Evolutionary conservation across 2,329 filamentous ascomycete genomes (phyloP), one percentile per base, ranked within the genome.

Genomic region (Sclerotinia spermophila): DNA sequence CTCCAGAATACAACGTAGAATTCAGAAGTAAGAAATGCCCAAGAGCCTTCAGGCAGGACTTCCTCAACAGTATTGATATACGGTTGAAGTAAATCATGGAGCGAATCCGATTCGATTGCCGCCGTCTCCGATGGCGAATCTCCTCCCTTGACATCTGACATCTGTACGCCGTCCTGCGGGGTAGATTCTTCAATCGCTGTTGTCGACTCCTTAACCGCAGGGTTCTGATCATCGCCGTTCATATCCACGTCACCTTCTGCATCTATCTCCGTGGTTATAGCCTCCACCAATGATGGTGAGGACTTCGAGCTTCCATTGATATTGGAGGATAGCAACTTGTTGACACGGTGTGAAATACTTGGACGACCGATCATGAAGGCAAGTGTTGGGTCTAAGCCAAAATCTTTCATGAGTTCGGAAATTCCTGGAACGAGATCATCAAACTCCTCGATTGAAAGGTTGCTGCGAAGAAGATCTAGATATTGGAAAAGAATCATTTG

Each of bases 1-100:
- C 94, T 90, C 96, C 96, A 99, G 81, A 99, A 99, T 0, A 92
- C 92, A 58, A 92, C 88, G 77, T 93, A 97, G 79, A 97, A 95
- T 42, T 92, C 89, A 0, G 93, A 85, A 58, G 89, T 94, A 67
- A 97, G 86, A 65, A 87, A 87, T 17, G 87, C 83, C 85, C 90
- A 93, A 7, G 89, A 86, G 11, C 88, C 85, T 2, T 86, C 81
- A 0, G 91, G 87, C 17, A 93, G 79, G 0, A 86, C 82, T 8
- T 83, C 82, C 71, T 87, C 86, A 27, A 97, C 86, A 42, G 89
- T 85, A 13, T 91, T 86, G 71, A 94, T 90, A 27, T 97, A 83
- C 7, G 90, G 89, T 73, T 92, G 89, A 64, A 98, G 85, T 2
- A 92, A 87, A 35, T 91, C 89, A 74, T 93, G 87, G 77, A 90